Evolutionary conservation across 306 rosid genomes (phyloP), one percentile per base, ranked within the genome.

Genomic region (Neltuma alba): DNA sequence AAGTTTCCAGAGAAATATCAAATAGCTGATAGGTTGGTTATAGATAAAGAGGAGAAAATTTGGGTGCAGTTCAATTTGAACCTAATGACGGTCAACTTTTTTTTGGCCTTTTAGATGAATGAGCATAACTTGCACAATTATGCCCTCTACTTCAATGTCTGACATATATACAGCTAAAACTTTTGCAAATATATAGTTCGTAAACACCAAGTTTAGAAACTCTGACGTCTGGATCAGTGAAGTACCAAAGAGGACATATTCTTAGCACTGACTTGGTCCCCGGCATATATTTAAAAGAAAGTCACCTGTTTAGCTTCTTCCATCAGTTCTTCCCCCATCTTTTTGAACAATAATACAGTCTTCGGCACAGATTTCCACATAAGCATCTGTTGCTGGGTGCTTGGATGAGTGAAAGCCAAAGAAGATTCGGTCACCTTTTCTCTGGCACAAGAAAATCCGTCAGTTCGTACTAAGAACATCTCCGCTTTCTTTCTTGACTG

Each of bases 311-410:
- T 95, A 88, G 99, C 99, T 90, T 95, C 94, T 86, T 93, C 98
- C 92, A 95, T 88, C 79, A 95, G 96, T 79, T 89, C 99, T 20
- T 88, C 81, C 69, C 99, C 99, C 60, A 95, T 85, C 86, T 95
- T 95, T 89, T 95, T 95, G 82, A 95, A 85, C 85, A 95, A 76
- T 57, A 95, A 82, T 65, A 93, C 99, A 70, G 94, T 95, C 89
- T 89, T 95, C 44, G 99, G 99, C 18, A 83, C 79, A 48, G 99
- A 85, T 85, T 95, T 95, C 99, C 99, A 95, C 99, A 95, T 95
- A 75, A 95, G 99, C 99, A 95, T 95, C 82, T 95, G 99, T 75
- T 95, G 99, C 86, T 95, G 99, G 44, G 99, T 95, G 87, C 91
- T 95, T 65, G 99, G 98, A 83, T 95, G 99, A 76, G 90, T 80